These are phyloP conservation scores for Parathielavia appendiculata DNA, from an alignment of 495 filamentous ascomycete species.

Conservation along the genomic window DNA sequence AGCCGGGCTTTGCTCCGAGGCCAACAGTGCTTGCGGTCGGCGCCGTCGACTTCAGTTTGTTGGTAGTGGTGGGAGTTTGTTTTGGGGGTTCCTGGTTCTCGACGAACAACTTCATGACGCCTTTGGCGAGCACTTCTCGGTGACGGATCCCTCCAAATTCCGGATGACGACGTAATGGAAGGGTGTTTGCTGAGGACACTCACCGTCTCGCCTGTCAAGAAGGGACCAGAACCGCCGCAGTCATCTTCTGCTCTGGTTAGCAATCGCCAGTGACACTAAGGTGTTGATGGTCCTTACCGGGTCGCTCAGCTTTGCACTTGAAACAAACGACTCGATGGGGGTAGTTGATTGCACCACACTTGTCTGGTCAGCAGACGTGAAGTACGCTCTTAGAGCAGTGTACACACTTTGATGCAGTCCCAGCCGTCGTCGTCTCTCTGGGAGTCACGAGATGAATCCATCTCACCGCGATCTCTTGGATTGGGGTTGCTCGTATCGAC, in stretches of 20 bases:
- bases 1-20: conserved; percentile 69
- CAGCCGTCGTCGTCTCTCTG: conserved; percentile 63
- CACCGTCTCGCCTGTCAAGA: conserved; percentile 69
- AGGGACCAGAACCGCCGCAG: conserved; percentile 19
- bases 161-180: conserved; percentile 80
- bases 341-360: conserved; percentile 74
- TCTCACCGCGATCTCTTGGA: conserved; percentile 55
- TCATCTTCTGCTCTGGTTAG: conserved; percentile 24
- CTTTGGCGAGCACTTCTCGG: conserved; percentile 71
- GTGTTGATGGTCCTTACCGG: conserved; percentile 51
- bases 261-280: not conserved
- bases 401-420: conserved; percentile 62
- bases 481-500: too few species aligned
- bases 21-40: conserved; percentile 64
- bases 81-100: conserved; percentile 38
- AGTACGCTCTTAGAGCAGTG: not conserved
- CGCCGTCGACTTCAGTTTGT: conserved; percentile 65
- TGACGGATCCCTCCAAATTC: conserved; percentile 66
- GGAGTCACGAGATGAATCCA: conserved; percentile 44
- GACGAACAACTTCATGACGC: conserved; percentile 69
- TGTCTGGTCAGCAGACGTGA: not conserved
- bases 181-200: conserved; percentile 63
- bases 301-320: conserved; percentile 65
- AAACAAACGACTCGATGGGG: conserved; percentile 65
- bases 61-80: conserved; percentile 36